phyloP scores from a whole-genome alignment of 495 filamentous ascomycete species.

The Hyaloscypha bicolor region DNA sequence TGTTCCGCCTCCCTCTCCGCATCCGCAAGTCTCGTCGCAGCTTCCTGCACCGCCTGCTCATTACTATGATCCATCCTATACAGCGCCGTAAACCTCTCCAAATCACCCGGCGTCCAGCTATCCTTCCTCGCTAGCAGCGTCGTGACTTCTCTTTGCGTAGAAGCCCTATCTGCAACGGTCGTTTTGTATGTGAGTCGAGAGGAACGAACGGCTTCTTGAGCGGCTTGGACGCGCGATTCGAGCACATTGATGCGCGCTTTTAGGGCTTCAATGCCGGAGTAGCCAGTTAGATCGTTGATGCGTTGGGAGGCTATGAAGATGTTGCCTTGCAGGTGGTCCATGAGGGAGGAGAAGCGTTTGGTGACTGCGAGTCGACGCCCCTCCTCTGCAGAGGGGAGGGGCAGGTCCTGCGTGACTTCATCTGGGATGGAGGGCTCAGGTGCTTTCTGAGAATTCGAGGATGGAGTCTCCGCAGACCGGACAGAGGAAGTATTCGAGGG shows the following conservation, averaged over 20 bases:
- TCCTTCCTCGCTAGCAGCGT: constrained; percentile 91
- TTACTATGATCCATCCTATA: constrained; percentile 93
- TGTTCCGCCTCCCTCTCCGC: constrained; percentile 80
- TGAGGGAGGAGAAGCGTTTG: constrained; percentile 72
- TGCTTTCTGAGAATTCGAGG: constrained; percentile 1
- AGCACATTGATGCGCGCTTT: constrained; percentile 72
- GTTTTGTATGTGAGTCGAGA: constrained; percentile 76
- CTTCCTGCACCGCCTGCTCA: constrained; percentile 80
- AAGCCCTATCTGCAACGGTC: constrained; percentile 75
- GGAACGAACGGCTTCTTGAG: constrained; percentile 64
- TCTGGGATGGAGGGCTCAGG: constrained; percentile 1
- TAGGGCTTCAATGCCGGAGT: constrained; percentile 86
- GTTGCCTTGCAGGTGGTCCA: constrained; percentile 88
- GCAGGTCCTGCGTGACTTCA: constrained; percentile 49
- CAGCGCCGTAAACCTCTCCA: constrained; percentile 91
- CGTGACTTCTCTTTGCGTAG: constrained; percentile 94
- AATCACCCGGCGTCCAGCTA: constrained; percentile 81
- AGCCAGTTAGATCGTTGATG: constrained; percentile 92
- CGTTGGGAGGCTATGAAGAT: constrained; percentile 82
- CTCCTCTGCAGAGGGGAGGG: constrained; percentile 82
- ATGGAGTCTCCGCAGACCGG: not conserved
- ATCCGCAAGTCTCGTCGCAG: constrained; percentile 67
- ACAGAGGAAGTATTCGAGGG: constrained; percentile 3
- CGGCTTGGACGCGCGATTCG: constrained; percentile 65
- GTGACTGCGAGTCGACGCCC: constrained; percentile 69